These are phyloP conservation scores for Cenococcum geophilum DNA, from an alignment of 495 filamentous ascomycete species.

Conservation along the genomic window DNA sequence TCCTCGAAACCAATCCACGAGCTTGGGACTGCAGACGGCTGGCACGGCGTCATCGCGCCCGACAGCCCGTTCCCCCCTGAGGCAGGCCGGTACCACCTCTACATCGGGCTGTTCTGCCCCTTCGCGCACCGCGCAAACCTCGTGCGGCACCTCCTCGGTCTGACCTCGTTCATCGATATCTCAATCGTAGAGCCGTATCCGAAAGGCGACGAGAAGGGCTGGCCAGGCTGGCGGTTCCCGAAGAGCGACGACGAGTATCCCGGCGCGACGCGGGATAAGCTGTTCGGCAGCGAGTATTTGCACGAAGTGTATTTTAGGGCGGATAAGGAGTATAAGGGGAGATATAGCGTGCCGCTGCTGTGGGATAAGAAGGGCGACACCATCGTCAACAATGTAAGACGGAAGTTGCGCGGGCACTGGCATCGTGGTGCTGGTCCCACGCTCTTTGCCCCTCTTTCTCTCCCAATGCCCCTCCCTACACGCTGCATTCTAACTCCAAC, in stretches of 20 bases:
- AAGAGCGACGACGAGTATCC: slow-evolving; percentile 45
- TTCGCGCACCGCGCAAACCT: slow-evolving; percentile 48
- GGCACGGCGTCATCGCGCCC: slow-evolving; percentile 42
- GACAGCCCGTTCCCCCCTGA: slow-evolving; percentile 36
- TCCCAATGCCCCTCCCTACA: too few relatives aligned
- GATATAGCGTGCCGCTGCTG: slow-evolving; percentile 51
- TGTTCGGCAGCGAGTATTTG: slow-evolving; percentile 47
- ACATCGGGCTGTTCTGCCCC: slow-evolving; percentile 49
- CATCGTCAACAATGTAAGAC: slow-evolving; percentile 46
- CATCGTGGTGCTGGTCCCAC: neutral
- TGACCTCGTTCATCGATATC: slow-evolving; percentile 36
- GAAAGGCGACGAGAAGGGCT: slow-evolving; percentile 42
- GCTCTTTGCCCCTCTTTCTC: neutral
- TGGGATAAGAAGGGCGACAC: slow-evolving; percentile 49
- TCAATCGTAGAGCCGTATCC: slow-evolving; percentile 41
- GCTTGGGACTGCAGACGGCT: slow-evolving; percentile 37
- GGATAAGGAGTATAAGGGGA: slow-evolving; percentile 47
- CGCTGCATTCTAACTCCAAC: too few relatives aligned
- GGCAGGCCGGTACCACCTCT: slow-evolving; percentile 37
- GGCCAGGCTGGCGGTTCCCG: slow-evolving; percentile 49
- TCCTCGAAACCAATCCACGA: slow-evolving; percentile 19
- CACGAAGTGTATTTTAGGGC: slow-evolving; percentile 51
- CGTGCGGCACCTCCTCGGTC: slow-evolving; percentile 34
- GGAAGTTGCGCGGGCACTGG: neutral
- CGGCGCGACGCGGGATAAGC: slow-evolving; percentile 46